These are phyloP conservation scores for Amanita muscaria DNA, from an alignment of 768 basidiomycete genomes.

Conservation along the genomic window DNA sequence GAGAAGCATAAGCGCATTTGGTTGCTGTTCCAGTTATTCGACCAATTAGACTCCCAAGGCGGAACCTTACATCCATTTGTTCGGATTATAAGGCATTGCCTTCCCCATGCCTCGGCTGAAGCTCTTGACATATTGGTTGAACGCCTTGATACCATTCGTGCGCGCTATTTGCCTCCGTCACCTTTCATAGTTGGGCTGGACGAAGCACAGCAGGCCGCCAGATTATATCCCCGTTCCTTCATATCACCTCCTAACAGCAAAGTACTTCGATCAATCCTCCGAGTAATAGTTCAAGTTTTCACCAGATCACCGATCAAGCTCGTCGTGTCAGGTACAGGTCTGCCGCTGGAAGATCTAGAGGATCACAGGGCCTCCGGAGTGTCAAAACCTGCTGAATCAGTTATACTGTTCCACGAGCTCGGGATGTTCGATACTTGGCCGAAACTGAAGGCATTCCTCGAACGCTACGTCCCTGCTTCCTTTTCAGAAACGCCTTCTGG, in stretches of 20 bases:
- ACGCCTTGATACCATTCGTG: constrained; percentile 7
- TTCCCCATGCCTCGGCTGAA: constrained; percentile 10
- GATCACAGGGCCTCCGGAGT: constrained; percentile 9
- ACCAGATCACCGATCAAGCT: constrained; percentile 6
- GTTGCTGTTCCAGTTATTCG: constrained; percentile 13
- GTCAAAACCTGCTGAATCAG: constrained; percentile 10
- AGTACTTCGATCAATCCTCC: constrained; percentile 12
- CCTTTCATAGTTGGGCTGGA: constrained; percentile 11
- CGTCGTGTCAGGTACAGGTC: constrained; percentile 6
- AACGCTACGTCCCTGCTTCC: constrained; percentile 8
- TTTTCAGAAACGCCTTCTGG: no score
- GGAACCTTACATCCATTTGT: constrained; percentile 12
- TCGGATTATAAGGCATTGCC: constrained; percentile 10
- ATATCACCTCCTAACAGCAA: constrained; percentile 11
- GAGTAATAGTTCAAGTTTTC: constrained; percentile 13
- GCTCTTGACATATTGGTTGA: constrained; percentile 11
- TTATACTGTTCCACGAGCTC: constrained; percentile 11
- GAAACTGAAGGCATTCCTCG: constrained; percentile 11
- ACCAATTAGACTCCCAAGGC: constrained; percentile 1
- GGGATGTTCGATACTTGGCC: constrained; percentile 14
- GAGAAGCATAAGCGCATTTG: constrained; percentile 14
- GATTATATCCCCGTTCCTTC: constrained; percentile 12
- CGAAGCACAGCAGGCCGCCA: constrained; percentile 5
- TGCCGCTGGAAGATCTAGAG: constrained; percentile 12
- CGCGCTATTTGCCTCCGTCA: constrained; percentile 9